Evolutionary conservation across 2,329 filamentous ascomycete species (phyloP).

Genomic region (Botrytis fabae): DNA sequence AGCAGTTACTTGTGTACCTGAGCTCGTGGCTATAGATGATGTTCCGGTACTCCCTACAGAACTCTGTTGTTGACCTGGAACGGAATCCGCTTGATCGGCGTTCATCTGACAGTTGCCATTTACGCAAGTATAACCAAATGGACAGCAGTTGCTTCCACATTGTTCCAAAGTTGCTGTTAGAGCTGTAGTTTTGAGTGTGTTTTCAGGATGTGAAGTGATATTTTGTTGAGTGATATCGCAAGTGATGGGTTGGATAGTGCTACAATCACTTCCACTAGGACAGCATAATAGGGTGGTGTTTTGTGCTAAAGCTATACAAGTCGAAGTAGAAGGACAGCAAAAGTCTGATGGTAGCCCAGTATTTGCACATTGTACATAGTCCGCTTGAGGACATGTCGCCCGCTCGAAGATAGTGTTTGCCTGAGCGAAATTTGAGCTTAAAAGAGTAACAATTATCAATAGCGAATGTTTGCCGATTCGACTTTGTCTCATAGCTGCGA

Average conservation of each 20-base stretch:
- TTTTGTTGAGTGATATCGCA: constrained; percentile 66
- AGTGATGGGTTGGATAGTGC: constrained; percentile 61
- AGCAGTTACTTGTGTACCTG: constrained; percentile 9
- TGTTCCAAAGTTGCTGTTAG: constrained; percentile 55
- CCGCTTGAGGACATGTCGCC: constrained; percentile 52
- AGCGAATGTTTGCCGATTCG: constrained; percentile 26
- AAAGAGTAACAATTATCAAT: constrained; percentile 38
- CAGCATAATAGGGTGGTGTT: constrained; percentile 71
- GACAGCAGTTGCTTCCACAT: constrained; percentile 66
- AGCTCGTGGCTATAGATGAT: constrained; percentile 23
- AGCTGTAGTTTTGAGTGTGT: constrained; percentile 65
- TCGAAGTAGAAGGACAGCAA: constrained; percentile 59
- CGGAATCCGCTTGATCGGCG: constrained; percentile 49
- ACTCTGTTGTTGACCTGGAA: constrained; percentile 29
- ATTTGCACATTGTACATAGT: constrained; percentile 54
- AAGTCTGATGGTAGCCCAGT: constrained; percentile 61
- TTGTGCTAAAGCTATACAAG: constrained; percentile 63
- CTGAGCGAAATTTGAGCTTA: constrained; percentile 44
- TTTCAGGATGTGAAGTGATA: constrained; percentile 54
- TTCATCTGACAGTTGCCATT: constrained; percentile 51
- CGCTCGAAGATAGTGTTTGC: constrained; percentile 46
- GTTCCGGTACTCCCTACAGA: constrained; percentile 34
- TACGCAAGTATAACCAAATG: constrained; percentile 67
- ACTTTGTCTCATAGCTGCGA: constrained; percentile 31
- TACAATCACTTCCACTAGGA: constrained; percentile 57